phyloP scores from a whole-genome alignment of 345 rosid species.

The Rhizophora mangle region DNA sequence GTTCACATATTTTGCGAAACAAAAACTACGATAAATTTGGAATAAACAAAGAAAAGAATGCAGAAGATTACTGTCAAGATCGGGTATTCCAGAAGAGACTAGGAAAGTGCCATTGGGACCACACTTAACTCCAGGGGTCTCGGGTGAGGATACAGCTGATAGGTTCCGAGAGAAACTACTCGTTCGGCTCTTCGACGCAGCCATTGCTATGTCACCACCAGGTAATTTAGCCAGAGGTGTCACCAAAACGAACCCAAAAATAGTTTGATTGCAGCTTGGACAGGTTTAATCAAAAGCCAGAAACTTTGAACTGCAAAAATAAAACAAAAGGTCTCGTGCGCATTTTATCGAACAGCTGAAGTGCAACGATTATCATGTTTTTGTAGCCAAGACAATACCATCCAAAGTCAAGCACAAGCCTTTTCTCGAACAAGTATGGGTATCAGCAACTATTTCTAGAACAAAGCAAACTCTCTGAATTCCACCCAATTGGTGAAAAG shows the following conservation, averaged over 20 bases:
- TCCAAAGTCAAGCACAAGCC: no score
- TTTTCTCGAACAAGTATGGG: no score
- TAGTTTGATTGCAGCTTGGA: no score
- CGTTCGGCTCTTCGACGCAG: slow-evolving; percentile 54
- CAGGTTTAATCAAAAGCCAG: not conserved
- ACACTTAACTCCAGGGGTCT: slow-evolving; percentile 62
- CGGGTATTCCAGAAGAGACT: slow-evolving; percentile 75
- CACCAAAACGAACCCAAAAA: not conserved
- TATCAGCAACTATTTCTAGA: no score
- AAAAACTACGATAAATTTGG: not conserved
- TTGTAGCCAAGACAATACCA: no score
- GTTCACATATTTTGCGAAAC: no score
- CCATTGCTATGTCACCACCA: slow-evolving; percentile 22
- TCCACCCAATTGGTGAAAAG: no score
- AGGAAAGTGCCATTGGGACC: slow-evolving; percentile 82
- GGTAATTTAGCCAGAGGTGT: not conserved
- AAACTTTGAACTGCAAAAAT: not conserved
- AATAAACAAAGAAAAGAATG: not conserved
- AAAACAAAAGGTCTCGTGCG: not conserved
- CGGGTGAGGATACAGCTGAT: slow-evolving; percentile 36
- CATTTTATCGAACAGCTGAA: slow-evolving; percentile 9
- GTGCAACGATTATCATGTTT: not conserved
- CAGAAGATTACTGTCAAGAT: slow-evolving; percentile 70
- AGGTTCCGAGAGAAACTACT: slow-evolving; percentile 84
- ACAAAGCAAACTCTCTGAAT: no score